A percentile compares a stretch with the other conserved stretches of the same genome.
Evolutionary conservation across 352 stramenopile genomes (phyloP).

Genomic region (Vaucheria bursata): DNA sequence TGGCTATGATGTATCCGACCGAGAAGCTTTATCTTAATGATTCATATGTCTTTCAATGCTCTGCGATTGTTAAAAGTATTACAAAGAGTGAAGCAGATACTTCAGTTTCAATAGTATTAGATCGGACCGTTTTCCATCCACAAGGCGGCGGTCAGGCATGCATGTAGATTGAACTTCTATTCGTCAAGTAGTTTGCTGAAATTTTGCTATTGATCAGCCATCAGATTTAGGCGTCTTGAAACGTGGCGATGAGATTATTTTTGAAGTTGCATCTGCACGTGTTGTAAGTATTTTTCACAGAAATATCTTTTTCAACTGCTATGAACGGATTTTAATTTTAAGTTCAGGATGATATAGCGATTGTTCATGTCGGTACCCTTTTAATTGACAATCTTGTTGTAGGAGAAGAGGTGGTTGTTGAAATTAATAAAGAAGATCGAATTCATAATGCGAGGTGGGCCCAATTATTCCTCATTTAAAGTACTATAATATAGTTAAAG

Average conservation of each 20-base stretch:
- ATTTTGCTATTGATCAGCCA: background rate
- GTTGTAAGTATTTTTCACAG: too few species aligned
- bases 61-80: constrained; percentile 15
- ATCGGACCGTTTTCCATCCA: constrained; percentile 64
- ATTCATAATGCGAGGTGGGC: too few species aligned
- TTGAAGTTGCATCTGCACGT: background rate
- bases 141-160: constrained; percentile 64
- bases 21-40: constrained; percentile 44
- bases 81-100: constrained; percentile 16
- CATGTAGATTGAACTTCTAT: constrained; percentile 9
- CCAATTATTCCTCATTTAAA: too few species aligned
- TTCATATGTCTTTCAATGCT: constrained; percentile 42
- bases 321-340: too few species aligned
- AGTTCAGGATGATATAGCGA: background rate
- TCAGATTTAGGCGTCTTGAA: background rate
- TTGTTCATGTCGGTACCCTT: background rate
- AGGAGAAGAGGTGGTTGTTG: too few species aligned
- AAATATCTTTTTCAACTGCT: too few species aligned
- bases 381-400: too few species aligned
- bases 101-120: constrained; percentile 48
- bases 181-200: background rate
- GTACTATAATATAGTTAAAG: too few species aligned
- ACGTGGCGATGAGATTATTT: background rate
- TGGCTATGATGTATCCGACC: constrained; percentile 20
- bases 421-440: too few species aligned